Percentiles rank a stretch among this genome's conserved stretches.
phyloP scores from a whole-genome alignment of 805 yeast genomes.

The Candida ascalaphidarum region DNA sequence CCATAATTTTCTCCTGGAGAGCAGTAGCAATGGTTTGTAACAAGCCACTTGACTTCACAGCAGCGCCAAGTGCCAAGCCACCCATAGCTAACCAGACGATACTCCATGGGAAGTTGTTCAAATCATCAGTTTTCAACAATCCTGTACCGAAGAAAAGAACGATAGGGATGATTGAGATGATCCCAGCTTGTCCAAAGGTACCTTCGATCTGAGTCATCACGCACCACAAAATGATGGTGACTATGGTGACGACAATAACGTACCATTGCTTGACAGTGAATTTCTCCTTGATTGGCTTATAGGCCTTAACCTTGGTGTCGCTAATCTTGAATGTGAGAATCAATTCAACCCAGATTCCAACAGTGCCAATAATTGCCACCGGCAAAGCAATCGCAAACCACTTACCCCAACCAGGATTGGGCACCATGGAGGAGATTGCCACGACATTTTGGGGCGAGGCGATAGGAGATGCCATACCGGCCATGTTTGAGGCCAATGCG shows the following conservation, averaged over 20 bases:
- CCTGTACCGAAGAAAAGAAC: constrained; percentile 93
- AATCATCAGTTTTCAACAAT: constrained; percentile 76
- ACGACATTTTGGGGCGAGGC: constrained; percentile 95
- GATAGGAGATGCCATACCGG: constrained; percentile 97
- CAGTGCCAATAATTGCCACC: constrained; percentile 52
- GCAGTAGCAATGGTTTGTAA: constrained; percentile 65
- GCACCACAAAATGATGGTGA: constrained; percentile 87
- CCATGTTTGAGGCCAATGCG: constrained; percentile 87
- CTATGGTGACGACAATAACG: constrained; percentile 54
- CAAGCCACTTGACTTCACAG: constrained; percentile 86
- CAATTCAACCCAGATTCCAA: constrained; percentile 67
- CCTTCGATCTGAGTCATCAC: constrained; percentile 66
- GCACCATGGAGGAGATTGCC: constrained; percentile 79
- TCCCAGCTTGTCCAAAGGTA: constrained; percentile 92
- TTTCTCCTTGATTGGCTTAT: constrained; percentile 52
- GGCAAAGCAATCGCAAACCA: constrained; percentile 92
- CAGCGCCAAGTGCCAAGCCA: constrained; percentile 91
- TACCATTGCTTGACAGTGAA: constrained; percentile 71
- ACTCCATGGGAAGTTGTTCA: constrained; percentile 95
- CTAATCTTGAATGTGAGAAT: constrained; percentile 54
- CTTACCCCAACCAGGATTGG: constrained; percentile 76
- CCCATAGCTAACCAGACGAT: constrained; percentile 97
- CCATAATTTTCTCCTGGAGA: constrained; percentile 60
- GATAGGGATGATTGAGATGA: constrained; percentile 83
- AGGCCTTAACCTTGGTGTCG: constrained; percentile 48